Base-by-base conservation (phyloP, 108 stramenopile species). In the Cyclostephanos tholiformis region DNA sequence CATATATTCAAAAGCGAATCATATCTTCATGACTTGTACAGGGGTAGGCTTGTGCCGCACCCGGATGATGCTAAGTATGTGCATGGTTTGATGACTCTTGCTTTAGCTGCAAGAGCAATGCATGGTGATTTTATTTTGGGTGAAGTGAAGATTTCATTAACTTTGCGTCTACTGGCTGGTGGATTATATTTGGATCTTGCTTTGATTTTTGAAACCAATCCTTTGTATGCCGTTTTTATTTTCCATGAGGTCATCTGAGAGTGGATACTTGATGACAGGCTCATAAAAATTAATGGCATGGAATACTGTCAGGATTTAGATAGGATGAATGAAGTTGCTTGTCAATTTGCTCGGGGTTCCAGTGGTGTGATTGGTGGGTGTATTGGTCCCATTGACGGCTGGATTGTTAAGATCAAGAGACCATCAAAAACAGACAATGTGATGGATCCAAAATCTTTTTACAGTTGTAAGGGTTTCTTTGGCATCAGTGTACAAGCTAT, bases 391-490 rank as follows among this genome's bases (percentile, higher is more conserved):
- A 32, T 32, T 32, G 32, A 32, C 4, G 32, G 77, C 12, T 65
- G 61, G 69, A 44, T 70, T 22, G 68, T 78, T 6, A 51, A 62
- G 36, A 38, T 49, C 12, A 0, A 26, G 43, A 0, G 32, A 50
- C 55, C 58, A 59, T 14, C 16, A n/a, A 46, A 57, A 22, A 11
- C 8, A 35, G 68, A 69, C 14, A 30, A 30, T 36, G 74, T 71
- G 4, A 14, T 25, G 3, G 63, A 81, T 75, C 51, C 74, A 51
- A 68, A 32, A 11, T 52, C 61, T 35, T 75, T 69, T 48, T 76
- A 71, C 50, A 71, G 75, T 43, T 57, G 75, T 0, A 82, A 82
- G 53, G 75, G 81, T 20, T 82, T 68, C 65, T 58, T 46, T 51
- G 81, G 69, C 5, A 17, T 76, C 4, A 72, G 72, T 62, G 75